Base-by-base conservation (phyloP, 768 basidiomycete genomes). In the Termitomyces sp. region DNA sequence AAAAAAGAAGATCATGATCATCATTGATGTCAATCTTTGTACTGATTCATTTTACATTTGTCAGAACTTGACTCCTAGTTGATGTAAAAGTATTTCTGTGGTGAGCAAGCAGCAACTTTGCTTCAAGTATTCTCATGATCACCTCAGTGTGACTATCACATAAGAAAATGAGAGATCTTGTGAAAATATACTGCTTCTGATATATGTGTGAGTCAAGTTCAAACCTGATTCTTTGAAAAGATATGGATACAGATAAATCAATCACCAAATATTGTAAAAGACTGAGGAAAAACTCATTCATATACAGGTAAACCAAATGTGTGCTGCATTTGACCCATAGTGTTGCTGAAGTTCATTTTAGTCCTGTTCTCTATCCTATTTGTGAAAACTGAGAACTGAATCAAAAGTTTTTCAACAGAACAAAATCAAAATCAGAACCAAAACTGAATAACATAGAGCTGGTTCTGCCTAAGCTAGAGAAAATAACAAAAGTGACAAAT, bases 21-120 rank as follows among this genome's bases (percentile, higher is more conserved):
- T 43, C 15, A 52, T 53, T 35, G 22, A 60, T 53, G 59, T 40
- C 53, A 60, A 30, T 60, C 42, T n/a, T 48, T 52, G 30, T 60
- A 40, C 30, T 60, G 56, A 37, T 60, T 60, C 3, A 51, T 52
- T 5, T 56, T 56, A 8, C 48, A 45, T 58, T 58, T 24, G 15
- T 2, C 6, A n/a, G 17, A 21, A 30, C 24, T 45, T 46, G 11
- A 10, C 45, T 46, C 14, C 40, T 40, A 10, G 9, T 19, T 40
- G n/a, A n/a, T n/a, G n/a, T 42, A 10, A 8, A 35, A 14, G n/a
- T 37, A 38, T 7, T 32, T 32, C 7, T 10, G 30, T 2, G 8
- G 30, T n/a, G n/a, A n/a, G n/a, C n/a, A n/a, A n/a, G n/a, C n/a
- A n/a, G n/a, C n/a, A n/a, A n/a, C n/a, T n/a, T n/a, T n/a, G n/a